Evolutionary conservation across 2,329 filamentous ascomycete genomes (phyloP).

Genomic region (Phialophora tarda): DNA sequence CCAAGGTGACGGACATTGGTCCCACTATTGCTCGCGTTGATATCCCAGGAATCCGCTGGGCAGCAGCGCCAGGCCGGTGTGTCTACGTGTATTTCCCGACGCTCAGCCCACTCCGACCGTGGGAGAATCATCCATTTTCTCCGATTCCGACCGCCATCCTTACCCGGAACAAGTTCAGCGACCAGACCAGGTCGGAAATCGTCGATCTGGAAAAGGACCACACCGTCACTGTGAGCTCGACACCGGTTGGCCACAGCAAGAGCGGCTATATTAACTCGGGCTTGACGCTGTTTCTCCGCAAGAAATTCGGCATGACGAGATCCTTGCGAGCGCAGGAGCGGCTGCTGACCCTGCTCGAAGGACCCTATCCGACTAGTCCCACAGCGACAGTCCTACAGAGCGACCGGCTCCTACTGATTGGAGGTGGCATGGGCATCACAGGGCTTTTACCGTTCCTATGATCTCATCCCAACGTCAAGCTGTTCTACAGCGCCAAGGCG

Average conservation of each 20-base stretch:
- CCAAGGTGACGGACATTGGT: no score
- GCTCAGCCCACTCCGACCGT: no score
- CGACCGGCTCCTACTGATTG: slow-evolving; percentile 52
- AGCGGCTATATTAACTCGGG: not conserved
- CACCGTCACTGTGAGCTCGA: not conserved
- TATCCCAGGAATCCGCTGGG: no score
- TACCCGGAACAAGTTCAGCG: no score
- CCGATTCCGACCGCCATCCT: no score
- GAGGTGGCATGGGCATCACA: slow-evolving; percentile 58
- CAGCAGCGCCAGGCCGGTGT: no score
- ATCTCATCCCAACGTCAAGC: slow-evolving; percentile 42
- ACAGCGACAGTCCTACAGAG: slow-evolving; percentile 41
- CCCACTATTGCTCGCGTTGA: no score
- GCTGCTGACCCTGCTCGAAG: slow-evolving; percentile 50
- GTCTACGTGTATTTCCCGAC: no score
- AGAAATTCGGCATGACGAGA: slow-evolving; percentile 48
- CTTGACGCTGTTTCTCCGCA: slow-evolving; percentile 35
- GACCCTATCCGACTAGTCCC: slow-evolving; percentile 47
- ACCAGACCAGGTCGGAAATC: no score
- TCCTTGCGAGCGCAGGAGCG: slow-evolving; percentile 38
- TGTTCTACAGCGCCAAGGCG: slow-evolving; percentile 33
- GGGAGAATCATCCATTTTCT: no score
- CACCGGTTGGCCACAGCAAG: not conserved
- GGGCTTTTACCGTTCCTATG: slow-evolving; percentile 47
- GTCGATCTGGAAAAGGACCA: no score